Base-by-base conservation (phyloP, 1,284 basidiomycete species). In the Termitomyces sp. region DNA sequence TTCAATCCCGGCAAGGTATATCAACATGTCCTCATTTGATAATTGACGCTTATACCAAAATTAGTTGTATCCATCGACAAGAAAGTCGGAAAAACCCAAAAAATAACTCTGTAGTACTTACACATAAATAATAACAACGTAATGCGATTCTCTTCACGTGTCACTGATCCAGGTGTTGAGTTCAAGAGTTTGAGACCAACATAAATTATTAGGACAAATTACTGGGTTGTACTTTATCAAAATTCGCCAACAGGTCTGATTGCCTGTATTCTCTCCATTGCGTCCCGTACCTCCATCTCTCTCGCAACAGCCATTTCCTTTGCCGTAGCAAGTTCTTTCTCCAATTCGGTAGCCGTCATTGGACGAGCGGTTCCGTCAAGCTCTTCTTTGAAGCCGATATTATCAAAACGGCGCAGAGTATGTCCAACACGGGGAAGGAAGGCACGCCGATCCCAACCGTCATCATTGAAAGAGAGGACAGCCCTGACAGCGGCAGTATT, bases 401-500 rank as follows among this genome's bases (percentile, higher is more conserved):
- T 75, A 59, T 89, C 85, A 59, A 90, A 91, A 35, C 81, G 75
- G 54, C 72, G 73, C 35, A 91, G 68, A 0, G 85, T 84, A 58
- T 82, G 80, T 19, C 84, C 82, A 31, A 80, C 65, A 26, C 80
- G 79, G 31, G 86, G 86, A 62, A 88, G 67, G 62, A 83, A 82
- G 3, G 73, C 77, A 56, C 78, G 71, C 13, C 76, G 75, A 64
- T 89, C 88, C 88, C 88, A 91, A n/a, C 89, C 88, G 56, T 77
- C 82, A 68, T 91, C 89, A 60, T 90, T 91, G 72, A 89, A 86
- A 1, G 83, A 79, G 30, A 91, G 75, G 21, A 91, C 84, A 8
- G 88, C 87, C 26, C 86, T 81, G 26, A 90, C 88, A 5, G 89
- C 89, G 5, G 89, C 88, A 1, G 81, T 87, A 66, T 91, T 91